Evolutionary conservation across 495 filamentous ascomycete species (phyloP).

Genomic region (Pseudevernia furfuracea): DNA sequence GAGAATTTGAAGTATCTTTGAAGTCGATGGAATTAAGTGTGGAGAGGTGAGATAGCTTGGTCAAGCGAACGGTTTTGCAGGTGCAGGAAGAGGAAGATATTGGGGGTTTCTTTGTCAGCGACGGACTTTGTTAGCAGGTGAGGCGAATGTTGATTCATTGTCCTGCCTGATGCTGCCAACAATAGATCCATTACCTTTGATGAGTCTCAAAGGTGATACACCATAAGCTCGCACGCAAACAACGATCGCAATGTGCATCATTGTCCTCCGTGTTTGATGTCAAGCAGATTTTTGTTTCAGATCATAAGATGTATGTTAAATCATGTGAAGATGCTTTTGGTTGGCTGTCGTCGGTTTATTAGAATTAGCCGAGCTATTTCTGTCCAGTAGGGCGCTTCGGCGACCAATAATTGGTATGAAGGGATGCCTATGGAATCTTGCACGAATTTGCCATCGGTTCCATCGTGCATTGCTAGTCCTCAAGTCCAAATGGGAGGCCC

Average conservation of each 20-base stretch:
- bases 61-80: neutral
- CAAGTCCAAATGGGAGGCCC: neutral
- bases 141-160: neutral
- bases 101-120: neutral
- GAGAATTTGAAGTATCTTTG: neutral
- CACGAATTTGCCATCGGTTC: neutral
- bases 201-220: neutral
- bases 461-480: neutral
- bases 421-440: neutral
- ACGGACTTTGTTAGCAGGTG: neutral
- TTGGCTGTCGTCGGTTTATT: neutral
- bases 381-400: neutral
- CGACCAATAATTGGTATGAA: conserved; percentile 1
- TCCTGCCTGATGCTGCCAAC: neutral
- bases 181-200: neutral
- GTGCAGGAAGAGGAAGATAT: neutral
- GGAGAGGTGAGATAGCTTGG: neutral
- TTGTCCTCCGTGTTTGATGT: conserved; percentile 3
- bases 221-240: neutral
- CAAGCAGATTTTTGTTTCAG: neutral
- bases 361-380: conserved; percentile 7
- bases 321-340: neutral
- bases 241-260: neutral
- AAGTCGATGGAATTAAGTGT: neutral
- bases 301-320: neutral